Evolutionary conservation across 345 rosid species (phyloP).

Genomic region (Stellera chamaejasme): DNA sequence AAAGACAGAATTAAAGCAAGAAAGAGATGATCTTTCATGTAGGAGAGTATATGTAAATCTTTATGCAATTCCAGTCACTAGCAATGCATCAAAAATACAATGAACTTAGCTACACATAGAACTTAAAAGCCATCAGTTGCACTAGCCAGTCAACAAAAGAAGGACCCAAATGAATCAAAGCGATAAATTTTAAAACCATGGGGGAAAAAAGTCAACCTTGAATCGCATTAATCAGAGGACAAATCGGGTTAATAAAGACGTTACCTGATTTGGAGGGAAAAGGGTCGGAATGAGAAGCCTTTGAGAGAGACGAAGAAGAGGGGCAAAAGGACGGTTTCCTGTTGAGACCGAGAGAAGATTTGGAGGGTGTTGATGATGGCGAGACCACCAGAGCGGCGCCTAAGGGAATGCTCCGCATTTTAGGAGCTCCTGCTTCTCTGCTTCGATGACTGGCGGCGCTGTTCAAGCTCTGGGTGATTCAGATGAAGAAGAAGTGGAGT

Average conservation of each 20-base stretch:
- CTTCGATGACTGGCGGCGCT: background rate
- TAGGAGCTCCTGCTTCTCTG: conserved; percentile 8
- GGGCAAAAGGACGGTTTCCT: conserved; percentile 22
- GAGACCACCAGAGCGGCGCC: conserved; percentile 48
- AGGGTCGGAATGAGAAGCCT: conserved; percentile 3
- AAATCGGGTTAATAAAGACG: background rate
- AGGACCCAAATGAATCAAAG: background rate
- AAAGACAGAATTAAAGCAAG: background rate
- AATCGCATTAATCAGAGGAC: background rate
- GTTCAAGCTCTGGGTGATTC: too few species aligned
- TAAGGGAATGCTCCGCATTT: conserved; percentile 68
- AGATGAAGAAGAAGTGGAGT: too few species aligned
- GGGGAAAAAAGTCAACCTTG: background rate
- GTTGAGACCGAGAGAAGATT: conserved; percentile 24
- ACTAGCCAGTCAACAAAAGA: background rate
- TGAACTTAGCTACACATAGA: too few species aligned
- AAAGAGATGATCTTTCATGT: background rate
- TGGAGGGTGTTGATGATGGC: conserved; percentile 21
- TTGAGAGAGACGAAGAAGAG: conserved; percentile 25
- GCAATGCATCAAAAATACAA: too few species aligned
- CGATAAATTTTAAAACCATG: background rate
- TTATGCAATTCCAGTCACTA: too few species aligned
- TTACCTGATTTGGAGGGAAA: conserved; percentile 39
- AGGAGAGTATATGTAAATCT: background rate
- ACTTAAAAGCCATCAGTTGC: too few species aligned